These are phyloP conservation scores for Ceriops decandra DNA, from an alignment of 345 rosid species.

Conservation along the genomic window DNA sequence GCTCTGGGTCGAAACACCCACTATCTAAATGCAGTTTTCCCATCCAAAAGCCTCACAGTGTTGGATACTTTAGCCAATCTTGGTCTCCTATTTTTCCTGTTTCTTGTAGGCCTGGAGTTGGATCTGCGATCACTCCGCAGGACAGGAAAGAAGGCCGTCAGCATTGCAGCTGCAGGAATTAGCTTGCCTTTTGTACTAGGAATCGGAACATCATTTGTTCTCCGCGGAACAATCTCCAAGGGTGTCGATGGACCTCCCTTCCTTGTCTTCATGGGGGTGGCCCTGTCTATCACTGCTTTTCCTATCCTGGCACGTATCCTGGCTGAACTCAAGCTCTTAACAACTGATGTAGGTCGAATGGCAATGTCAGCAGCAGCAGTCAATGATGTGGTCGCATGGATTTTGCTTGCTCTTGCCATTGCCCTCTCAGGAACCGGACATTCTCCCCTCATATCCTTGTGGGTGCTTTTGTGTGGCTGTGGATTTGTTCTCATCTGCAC, in stretches of 20 bases:
- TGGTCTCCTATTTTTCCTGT: conserved; percentile 75
- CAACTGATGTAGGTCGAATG: conserved; percentile 68
- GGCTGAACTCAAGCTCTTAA: conserved; percentile 79
- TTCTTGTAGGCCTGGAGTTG: conserved; percentile 67
- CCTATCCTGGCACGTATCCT: conserved; percentile 80
- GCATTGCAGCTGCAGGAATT: conserved; percentile 68
- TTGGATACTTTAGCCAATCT: conserved; percentile 73
- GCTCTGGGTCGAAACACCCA: conserved; percentile 55
- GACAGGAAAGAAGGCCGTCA: conserved; percentile 52
- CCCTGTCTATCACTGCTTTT: conserved; percentile 77
- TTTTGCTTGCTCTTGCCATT: conserved; percentile 75
- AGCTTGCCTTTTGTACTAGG: conserved; percentile 57
- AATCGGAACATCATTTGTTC: conserved; percentile 55
- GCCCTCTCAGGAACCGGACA: conserved; percentile 51
- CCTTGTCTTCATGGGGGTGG: conserved; percentile 84
- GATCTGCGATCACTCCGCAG: conserved; percentile 48
- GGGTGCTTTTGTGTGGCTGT: conserved; percentile 62
- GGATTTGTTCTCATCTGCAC: conserved; percentile 43
- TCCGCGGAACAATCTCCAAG: conserved; percentile 38
- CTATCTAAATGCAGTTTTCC: conserved; percentile 48
- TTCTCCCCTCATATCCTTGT: conserved; percentile 57
- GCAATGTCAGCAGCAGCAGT: conserved; percentile 86
- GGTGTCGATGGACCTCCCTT: conserved; percentile 44
- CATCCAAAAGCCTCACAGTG: conserved; percentile 53
- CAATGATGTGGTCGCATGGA: conserved; percentile 77